Base-by-base conservation (phyloP, 2,329 filamentous ascomycete species). In the Allantophomopsis lycopodina region DNA sequence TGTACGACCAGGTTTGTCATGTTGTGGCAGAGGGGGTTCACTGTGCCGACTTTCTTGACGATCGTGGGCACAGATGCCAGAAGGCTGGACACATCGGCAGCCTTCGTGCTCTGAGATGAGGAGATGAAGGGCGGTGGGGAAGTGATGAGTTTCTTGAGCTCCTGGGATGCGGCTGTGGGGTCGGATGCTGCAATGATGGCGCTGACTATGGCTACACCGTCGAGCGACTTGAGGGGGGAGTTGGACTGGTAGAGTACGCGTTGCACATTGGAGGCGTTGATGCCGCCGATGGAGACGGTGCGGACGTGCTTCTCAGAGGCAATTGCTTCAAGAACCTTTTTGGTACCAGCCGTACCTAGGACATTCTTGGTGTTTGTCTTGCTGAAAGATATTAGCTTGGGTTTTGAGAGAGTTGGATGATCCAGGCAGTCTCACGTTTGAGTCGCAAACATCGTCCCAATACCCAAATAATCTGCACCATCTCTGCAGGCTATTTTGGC, bases 1-100 rank as follows among this genome's bases (percentile, higher is more conserved):
- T 94, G 87, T 16, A 95, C 89, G 0, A 96, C 89, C 39, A 88
- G 69, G 57, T 96, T 96, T 39, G 91, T 96, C 85, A 96, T 96
- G 61, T 94, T 95, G 62, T 96, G 89, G 38, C 82, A 83, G 16
- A 96, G 68, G 0, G 88, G 87, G 41, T 73, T 79, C 34, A 61
- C 66, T 2, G 65, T 57, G 5, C 73, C 73, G 36, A 94, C 71
- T 5, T 68, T 65, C 43, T 63, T 65, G 34, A 93, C 65, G 14
- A 83, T 60, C 3, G 50, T 38, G 16, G 48, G 47, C 8, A 51
- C 39, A 40, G 46, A 39, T 4, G 41, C n/a, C 12, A 55, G 37
- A 14, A 54, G 38, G 2, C 32, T 32, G 52, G 48, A 38, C 8
- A 52, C 46, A 21, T 51, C 39, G 23, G 41, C 44, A 5, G 44